phyloP scores from a whole-genome alignment of 495 filamentous ascomycete genomes.

The Hypoxylon fragiforme region DNA sequence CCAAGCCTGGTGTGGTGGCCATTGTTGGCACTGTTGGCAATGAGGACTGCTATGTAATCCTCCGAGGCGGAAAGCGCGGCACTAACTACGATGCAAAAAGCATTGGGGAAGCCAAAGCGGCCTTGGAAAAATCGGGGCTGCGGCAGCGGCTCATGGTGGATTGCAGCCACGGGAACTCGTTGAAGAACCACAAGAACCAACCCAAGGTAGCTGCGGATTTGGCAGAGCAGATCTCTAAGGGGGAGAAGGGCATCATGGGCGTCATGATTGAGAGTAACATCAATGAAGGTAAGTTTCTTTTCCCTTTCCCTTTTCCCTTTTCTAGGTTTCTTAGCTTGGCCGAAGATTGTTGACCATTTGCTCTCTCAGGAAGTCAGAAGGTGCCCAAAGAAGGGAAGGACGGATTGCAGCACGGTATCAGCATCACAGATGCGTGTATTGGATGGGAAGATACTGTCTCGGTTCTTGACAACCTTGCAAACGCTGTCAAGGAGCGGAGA shows the following conservation, averaged over 20 bases:
- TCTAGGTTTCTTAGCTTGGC: not conserved
- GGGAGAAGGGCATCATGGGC: conserved; percentile 90
- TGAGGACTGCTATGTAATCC: conserved; percentile 97
- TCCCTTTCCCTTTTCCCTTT: not conserved
- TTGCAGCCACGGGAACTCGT: conserved; percentile 95
- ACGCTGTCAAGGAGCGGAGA: conserved; percentile 73
- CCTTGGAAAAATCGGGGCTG: conserved; percentile 66
- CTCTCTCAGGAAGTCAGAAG: conserved; percentile 76
- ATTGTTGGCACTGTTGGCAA: conserved; percentile 96
- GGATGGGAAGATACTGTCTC: conserved; percentile 88
- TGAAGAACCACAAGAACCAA: conserved; percentile 96
- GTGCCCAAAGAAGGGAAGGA: conserved; percentile 86
- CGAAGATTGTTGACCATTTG: conserved; percentile 2
- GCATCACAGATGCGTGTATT: conserved; percentile 98
- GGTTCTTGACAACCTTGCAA: conserved; percentile 77
- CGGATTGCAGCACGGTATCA: conserved; percentile 91
- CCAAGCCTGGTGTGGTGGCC: conserved; percentile 93
- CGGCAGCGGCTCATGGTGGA: conserved; percentile 90
- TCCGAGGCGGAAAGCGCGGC: conserved; percentile 89
- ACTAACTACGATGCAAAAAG: conserved; percentile 91
- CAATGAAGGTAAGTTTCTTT: conserved; percentile 72
- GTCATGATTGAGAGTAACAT: conserved; percentile 99
- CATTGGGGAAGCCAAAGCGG: conserved; percentile 73
- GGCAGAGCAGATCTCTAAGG: conserved; percentile 80
- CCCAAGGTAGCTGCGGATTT: conserved; percentile 86